These are phyloP conservation scores for Myriosclerotinia curreyana DNA, from an alignment of 2,329 filamentous ascomycete genomes.

Conservation along the genomic window DNA sequence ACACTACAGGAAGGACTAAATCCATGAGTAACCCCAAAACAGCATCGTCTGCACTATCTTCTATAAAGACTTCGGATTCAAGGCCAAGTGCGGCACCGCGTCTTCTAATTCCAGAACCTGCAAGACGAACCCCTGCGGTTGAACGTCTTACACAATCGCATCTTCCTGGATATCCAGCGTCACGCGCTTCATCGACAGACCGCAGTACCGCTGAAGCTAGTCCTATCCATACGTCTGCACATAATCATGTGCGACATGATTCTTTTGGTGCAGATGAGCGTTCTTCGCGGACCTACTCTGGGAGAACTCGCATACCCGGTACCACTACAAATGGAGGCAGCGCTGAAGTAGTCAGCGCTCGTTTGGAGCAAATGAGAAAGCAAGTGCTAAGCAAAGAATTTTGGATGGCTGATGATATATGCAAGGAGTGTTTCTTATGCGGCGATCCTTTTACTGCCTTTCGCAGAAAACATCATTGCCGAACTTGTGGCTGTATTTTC, in stretches of 20 bases:
- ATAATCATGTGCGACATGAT: conserved; percentile 56
- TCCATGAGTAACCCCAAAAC: conserved; percentile 37
- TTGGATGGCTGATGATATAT: conserved; percentile 99
- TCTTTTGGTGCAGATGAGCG: conserved; percentile 50
- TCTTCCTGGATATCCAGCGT: conserved; percentile 47
- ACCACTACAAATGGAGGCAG: conserved; percentile 56
- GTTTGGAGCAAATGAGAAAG: conserved; percentile 70
- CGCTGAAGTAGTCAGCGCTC: conserved; percentile 57
- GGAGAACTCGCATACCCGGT: conserved; percentile 51
- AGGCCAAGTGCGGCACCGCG: conserved; percentile 33
- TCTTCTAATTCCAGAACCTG: conserved; percentile 30
- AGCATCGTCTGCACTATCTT: conserved; percentile 35
- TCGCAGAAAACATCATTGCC: conserved; percentile 92
- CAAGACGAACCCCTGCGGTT: conserved; percentile 40
- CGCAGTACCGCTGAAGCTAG: conserved; percentile 56
- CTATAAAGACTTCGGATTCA: conserved; percentile 36
- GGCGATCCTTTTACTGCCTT: conserved; percentile 90
- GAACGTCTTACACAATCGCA: conserved; percentile 45
- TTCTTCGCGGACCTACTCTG: conserved; percentile 44
- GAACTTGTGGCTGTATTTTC: conserved; percentile 96
- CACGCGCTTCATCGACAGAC: conserved; percentile 58
- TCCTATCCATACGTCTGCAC: conserved; percentile 56
- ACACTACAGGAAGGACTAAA: conserved; percentile 27
- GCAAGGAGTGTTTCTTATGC: conserved; percentile 94
- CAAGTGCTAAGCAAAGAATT: conserved; percentile 93